These are phyloP conservation scores for Tylopilus sp. DNA, from an alignment of 768 basidiomycete species.

Conservation along the genomic window DNA sequence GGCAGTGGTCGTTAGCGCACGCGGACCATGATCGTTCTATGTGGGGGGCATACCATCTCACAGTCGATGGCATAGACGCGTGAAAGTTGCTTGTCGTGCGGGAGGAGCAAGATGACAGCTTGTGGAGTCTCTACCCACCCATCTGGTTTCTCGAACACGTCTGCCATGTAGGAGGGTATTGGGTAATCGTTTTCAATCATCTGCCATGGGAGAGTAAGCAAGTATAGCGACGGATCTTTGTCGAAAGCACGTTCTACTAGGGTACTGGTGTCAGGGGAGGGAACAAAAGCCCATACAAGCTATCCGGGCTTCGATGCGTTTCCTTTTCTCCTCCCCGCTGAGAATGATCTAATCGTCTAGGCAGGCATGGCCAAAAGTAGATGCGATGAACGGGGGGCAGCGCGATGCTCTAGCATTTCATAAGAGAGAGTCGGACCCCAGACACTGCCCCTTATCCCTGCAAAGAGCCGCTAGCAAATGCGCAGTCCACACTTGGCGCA, in stretches of 20 bases:
- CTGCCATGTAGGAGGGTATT: conserved; percentile 79
- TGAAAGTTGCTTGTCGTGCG: conserved; percentile 33
- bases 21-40: no score
- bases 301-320: conserved; percentile 46
- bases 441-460: no score
- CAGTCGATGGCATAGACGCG: conserved; percentile 88
- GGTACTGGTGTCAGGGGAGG: conserved; percentile 7
- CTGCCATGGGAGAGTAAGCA: conserved; percentile 71
- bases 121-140: conserved; percentile 87
- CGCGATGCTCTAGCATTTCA: conserved; percentile 74
- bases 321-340: conserved; percentile 75
- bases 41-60: conserved; percentile 80
- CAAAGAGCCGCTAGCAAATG: no score
- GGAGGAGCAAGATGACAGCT: conserved; percentile 31
- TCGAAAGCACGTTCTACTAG: conserved; percentile 59
- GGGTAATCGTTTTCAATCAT: conserved; percentile 97
- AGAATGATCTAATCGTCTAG: conserved; percentile 84
- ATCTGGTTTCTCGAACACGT: conserved; percentile 55
- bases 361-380: conserved; percentile 87
- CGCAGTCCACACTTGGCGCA: no score
- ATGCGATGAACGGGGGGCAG: conserved; percentile 69
- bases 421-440: conserved; percentile 37
- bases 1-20: no score
- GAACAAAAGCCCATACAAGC: conserved; percentile 28
- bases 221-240: conserved; percentile 64